A percentile compares a stretch with the other conserved stretches of the same genome.
Evolutionary conservation across 768 basidiomycete genomes (phyloP).

Genomic region (Panellus pusillus): DNA sequence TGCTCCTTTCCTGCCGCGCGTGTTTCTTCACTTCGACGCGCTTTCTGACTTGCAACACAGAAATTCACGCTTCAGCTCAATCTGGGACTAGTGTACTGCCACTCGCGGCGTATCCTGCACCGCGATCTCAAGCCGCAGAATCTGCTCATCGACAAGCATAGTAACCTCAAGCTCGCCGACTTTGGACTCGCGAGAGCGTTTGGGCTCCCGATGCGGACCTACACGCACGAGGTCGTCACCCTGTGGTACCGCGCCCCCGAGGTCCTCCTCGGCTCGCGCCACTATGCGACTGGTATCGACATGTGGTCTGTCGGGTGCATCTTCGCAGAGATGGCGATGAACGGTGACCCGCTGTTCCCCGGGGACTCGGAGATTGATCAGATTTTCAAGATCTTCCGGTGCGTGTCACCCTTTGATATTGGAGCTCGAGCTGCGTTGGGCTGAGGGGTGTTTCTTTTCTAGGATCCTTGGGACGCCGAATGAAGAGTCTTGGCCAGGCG

Average conservation of each 20-base stretch:
- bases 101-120: conserved; percentile 94
- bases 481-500: conserved; percentile 91
- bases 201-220: conserved; percentile 98
- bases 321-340: conserved; percentile 98
- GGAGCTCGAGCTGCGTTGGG: not conserved
- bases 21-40: conserved; percentile 3
- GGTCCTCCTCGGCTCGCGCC: conserved; percentile 91
- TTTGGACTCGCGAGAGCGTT: conserved; percentile 96
- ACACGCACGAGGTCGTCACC: conserved; percentile 99
- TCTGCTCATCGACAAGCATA: conserved; percentile 83
- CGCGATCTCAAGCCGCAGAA: conserved; percentile 97
- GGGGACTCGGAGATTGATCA: conserved; percentile 99
- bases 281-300: conserved; percentile 97
- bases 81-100: conserved; percentile 90
- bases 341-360: conserved; percentile 87
- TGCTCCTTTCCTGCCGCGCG: too few relatives aligned
- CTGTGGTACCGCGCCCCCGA: conserved; percentile 99
- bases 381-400: conserved; percentile 99
- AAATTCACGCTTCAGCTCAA: conserved; percentile 96
- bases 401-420: conserved; percentile 22
- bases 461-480: conserved; percentile 94
- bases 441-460: conserved; percentile 1
- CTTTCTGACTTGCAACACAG: conserved; percentile 39
- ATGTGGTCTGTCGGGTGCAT: conserved; percentile 99
- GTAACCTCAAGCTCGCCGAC: conserved; percentile 94